These are phyloP conservation scores for Debaryomyces castellii DNA, from an alignment of 805 yeast species.

Conservation along the genomic window DNA sequence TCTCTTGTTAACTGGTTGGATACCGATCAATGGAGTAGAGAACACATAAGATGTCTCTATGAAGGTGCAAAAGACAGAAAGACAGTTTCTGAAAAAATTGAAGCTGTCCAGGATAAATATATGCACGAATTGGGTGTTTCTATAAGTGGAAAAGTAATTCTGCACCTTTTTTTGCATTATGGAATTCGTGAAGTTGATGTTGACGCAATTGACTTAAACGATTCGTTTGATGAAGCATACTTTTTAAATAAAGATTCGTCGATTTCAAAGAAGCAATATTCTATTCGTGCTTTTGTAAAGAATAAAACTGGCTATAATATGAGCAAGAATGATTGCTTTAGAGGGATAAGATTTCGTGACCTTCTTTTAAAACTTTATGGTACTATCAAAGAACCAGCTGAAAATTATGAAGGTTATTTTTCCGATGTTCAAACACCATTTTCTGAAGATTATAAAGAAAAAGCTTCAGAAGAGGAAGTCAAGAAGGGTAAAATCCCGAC, in stretches of 20 bases:
- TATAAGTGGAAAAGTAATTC: slow-evolving; percentile 9
- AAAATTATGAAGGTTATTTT: slow-evolving; percentile 7
- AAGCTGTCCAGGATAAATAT: slow-evolving; percentile 10
- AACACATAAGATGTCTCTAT: slow-evolving; percentile 13
- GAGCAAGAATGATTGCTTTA: slow-evolving; percentile 11
- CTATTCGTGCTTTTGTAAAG: slow-evolving; percentile 6
- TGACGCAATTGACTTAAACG: slow-evolving; percentile 6
- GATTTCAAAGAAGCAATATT: slow-evolving; percentile 4
- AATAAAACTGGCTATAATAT: slow-evolving; percentile 5
- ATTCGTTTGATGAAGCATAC: slow-evolving; percentile 15
- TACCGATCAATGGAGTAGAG: slow-evolving; percentile 14
- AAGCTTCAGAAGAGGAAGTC: neutral
- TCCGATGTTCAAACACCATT: neutral
- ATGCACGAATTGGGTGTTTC: slow-evolving; percentile 8
- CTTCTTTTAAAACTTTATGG: slow-evolving; percentile 15
- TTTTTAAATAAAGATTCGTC: slow-evolving; percentile 7
- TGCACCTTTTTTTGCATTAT: slow-evolving; percentile 18
- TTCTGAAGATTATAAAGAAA: neutral
- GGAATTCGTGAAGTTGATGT: slow-evolving; percentile 12
- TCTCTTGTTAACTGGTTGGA: slow-evolving; percentile 9
- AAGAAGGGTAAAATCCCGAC: neutral
- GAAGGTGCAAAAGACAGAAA: slow-evolving; percentile 6
- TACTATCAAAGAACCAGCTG: slow-evolving; percentile 13
- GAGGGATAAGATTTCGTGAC: slow-evolving; percentile 14
- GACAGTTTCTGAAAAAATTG: slow-evolving; percentile 8